Conservation (phyloP, 2,329 filamentous ascomycete species). For the Cladosporium oxysporum region DNA sequence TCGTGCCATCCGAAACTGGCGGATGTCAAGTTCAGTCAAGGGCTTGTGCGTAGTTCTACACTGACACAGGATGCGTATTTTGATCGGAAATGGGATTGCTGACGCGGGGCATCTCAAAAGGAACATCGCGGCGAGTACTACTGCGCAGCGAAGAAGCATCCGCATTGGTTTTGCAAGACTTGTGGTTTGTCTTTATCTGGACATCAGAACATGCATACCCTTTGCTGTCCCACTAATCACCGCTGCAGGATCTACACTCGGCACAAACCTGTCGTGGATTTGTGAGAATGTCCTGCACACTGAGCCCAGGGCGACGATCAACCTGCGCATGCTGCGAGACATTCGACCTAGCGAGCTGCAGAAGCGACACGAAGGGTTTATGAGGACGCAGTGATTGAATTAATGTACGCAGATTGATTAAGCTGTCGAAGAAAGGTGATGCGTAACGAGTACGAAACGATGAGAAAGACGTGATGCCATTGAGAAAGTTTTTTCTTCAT, state of each 20-base stretch:
- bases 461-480: background rate
- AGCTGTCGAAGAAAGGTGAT: constrained; percentile 12
- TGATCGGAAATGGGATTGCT: background rate
- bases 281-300: constrained; percentile 22
- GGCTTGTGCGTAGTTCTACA: background rate
- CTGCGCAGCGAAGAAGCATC: constrained; percentile 22
- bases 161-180: constrained; percentile 30
- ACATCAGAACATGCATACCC: background rate
- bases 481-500: background rate
- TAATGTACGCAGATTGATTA: no score
- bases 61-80: background rate
- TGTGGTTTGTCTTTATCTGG: constrained; percentile 22
- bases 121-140: constrained; percentile 28
- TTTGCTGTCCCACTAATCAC: background rate
- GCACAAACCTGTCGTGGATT: constrained; percentile 26
- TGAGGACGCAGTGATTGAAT: constrained; percentile 21
- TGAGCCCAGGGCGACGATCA: constrained; percentile 26
- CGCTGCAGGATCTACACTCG: constrained; percentile 19
- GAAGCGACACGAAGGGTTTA: constrained; percentile 23
- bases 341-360: constrained; percentile 28
- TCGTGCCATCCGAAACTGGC: constrained; percentile 26
- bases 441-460: constrained; percentile 13
- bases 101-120: background rate
- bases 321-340: constrained; percentile 34
- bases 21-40: constrained; percentile 28